phyloP scores from a whole-genome alignment of 164 flowering plant species.

The Berberis vulgaris region DNA sequence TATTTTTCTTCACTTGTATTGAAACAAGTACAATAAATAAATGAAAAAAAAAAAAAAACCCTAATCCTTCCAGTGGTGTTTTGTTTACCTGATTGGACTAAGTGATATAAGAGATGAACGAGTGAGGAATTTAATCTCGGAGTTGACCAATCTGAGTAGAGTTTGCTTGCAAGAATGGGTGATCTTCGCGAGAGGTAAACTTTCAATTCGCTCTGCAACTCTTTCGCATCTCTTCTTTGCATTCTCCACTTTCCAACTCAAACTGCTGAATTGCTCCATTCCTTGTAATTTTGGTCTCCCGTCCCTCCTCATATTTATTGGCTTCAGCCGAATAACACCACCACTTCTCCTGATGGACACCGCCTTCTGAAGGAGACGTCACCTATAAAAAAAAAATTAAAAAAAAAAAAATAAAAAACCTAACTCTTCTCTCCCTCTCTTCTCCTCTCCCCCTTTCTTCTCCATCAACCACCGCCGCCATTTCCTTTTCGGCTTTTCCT shows the following conservation, averaged over 20 bases:
- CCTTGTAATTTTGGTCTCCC: too few species aligned
- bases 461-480: too few species aligned
- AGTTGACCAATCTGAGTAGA: conserved; percentile 42
- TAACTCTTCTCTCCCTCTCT: too few species aligned
- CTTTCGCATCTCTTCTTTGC: conserved; percentile 47
- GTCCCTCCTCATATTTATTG: too few species aligned
- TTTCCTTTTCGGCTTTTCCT: too few species aligned
- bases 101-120: conserved; percentile 13
- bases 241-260: conserved; percentile 19
- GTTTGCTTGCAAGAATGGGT: conserved; percentile 49
- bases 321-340: too few species aligned
- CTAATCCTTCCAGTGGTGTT: not conserved
- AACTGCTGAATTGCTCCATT: not conserved
- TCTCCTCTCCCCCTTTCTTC: too few species aligned
- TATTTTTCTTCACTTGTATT: not conserved
- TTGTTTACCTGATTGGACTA: conserved; percentile 33
- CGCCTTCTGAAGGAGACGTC: too few species aligned
- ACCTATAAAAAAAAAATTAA: too few species aligned
- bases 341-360: too few species aligned
- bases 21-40: not conserved
- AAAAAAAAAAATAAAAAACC: too few species aligned
- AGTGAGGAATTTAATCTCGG: conserved; percentile 73
- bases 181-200: conserved; percentile 32
- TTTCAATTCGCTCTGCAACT: conserved; percentile 20
- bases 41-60: not conserved